phyloP scores from a whole-genome alignment of 805 yeast genomes.

The Dipodascus albidus region DNA sequence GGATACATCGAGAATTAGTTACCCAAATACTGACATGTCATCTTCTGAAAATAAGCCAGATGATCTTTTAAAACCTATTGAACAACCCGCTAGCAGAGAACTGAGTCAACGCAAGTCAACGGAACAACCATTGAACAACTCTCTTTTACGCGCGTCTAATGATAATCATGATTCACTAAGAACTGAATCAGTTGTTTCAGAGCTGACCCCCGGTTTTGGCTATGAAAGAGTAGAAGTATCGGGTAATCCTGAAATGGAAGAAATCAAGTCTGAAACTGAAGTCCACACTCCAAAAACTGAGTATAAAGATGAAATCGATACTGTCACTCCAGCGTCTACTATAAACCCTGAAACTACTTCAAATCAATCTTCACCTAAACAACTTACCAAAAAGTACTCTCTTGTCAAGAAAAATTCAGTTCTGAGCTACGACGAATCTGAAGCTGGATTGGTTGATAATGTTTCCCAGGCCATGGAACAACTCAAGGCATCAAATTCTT shows the following conservation, averaged over 20 bases:
- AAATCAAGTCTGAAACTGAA: background rate
- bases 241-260: background rate
- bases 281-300: background rate
- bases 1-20: conserved; percentile 39
- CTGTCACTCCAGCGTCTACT: background rate
- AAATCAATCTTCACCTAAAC: background rate
- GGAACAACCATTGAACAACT: background rate
- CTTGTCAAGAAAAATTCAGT: background rate
- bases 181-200: background rate
- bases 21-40: conserved; percentile 13
- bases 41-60: background rate
- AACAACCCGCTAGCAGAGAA: background rate
- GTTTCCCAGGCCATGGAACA: conserved; percentile 16
- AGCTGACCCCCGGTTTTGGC: background rate
- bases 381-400: background rate
- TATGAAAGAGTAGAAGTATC: conserved; percentile 1
- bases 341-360: background rate
- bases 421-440: background rate
- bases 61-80: background rate
- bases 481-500: conserved; percentile 21
- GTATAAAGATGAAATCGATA: background rate
- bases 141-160: background rate
- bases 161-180: background rate
- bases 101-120: background rate
- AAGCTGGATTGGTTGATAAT: conserved; percentile 4